These are phyloP conservation scores for Candida ponderosae DNA, from an alignment of 805 yeast species.

Conservation along the genomic window DNA sequence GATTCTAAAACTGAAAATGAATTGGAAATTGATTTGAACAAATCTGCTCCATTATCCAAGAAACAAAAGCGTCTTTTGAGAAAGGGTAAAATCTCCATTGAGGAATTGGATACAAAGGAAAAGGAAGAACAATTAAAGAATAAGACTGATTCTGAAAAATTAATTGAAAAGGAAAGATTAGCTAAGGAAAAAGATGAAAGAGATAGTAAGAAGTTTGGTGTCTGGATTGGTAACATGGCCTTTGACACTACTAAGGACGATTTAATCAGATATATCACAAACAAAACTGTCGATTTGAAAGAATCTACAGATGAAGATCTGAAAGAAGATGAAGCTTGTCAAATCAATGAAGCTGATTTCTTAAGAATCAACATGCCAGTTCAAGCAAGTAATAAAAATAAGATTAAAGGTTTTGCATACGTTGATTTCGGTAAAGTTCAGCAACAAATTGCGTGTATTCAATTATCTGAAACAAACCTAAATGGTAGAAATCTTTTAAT, in stretches of 20 bases:
- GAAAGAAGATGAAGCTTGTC: constrained; percentile 22
- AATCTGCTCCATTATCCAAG: constrained; percentile 79
- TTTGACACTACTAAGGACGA: constrained; percentile 80
- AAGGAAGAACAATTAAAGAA: constrained; percentile 30
- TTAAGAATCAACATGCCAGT: constrained; percentile 77
- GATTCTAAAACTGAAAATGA: no score
- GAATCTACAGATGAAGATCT: constrained; percentile 19
- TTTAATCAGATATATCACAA: constrained; percentile 51
- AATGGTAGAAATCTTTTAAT: constrained; percentile 84
- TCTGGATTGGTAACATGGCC: constrained; percentile 92
- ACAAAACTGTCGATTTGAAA: constrained; percentile 41
- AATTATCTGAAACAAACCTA: constrained; percentile 61
- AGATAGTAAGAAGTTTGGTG: constrained; percentile 43
- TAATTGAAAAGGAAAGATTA: constrained; percentile 12
- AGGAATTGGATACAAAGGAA: constrained; percentile 39
- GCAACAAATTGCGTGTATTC: constrained; percentile 55
- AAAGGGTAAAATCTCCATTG: constrained; percentile 61
- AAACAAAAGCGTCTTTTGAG: constrained; percentile 84
- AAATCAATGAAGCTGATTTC: constrained; percentile 51
- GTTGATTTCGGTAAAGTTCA: constrained; percentile 62
- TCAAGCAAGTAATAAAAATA: constrained; percentile 45
- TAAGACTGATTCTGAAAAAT: constrained; percentile 22
- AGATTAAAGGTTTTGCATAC: constrained; percentile 82
- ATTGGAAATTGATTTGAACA: constrained; percentile 60
- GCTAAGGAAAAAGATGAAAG: constrained; percentile 24